These are phyloP conservation scores for Casuarina equisetifolia DNA, from an alignment of 306 rosid genomes.

Conservation along the genomic window DNA sequence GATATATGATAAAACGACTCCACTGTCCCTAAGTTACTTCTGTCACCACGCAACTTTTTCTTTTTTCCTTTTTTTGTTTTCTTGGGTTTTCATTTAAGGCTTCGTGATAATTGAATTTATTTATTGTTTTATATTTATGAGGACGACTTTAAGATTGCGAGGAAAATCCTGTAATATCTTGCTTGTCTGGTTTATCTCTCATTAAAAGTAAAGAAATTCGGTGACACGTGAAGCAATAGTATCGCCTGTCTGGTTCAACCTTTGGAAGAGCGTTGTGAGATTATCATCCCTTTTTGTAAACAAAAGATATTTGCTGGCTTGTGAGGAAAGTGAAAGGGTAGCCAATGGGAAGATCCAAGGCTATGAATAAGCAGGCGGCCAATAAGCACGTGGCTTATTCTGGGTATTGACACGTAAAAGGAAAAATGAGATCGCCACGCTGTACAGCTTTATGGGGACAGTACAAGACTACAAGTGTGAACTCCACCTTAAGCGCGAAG, in stretches of 20 bases:
- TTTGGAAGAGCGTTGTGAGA: not conserved
- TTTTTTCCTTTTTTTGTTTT: not conserved
- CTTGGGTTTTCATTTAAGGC: not conserved
- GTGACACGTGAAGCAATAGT: slow-evolving; percentile 10
- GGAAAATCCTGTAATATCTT: no score
- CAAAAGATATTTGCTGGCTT: slow-evolving; percentile 33
- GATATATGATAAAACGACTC: slow-evolving; percentile 27
- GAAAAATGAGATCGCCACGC: slow-evolving; percentile 35
- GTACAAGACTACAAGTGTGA: slow-evolving; percentile 24
- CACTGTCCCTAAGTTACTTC: slow-evolving; percentile 18
- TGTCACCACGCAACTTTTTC: not conserved
- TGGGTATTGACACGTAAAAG: slow-evolving; percentile 37
- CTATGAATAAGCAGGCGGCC: slow-evolving; percentile 29
- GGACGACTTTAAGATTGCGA: no score
- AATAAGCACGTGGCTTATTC: slow-evolving; percentile 37
- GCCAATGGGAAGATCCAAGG: slow-evolving; percentile 48
- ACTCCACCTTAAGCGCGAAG: slow-evolving; percentile 46
- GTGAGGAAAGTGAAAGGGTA: slow-evolving; percentile 31
- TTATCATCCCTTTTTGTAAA: slow-evolving; percentile 5
- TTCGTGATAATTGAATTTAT: no score
- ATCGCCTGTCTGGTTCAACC: slow-evolving; percentile 8
- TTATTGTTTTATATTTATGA: no score
- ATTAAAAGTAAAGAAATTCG: not conserved
- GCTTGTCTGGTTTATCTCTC: no score
- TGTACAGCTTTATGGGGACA: slow-evolving; percentile 26